phyloP scores from a whole-genome alignment of 768 basidiomycete genomes.

The Termitomyces sp. region DNA sequence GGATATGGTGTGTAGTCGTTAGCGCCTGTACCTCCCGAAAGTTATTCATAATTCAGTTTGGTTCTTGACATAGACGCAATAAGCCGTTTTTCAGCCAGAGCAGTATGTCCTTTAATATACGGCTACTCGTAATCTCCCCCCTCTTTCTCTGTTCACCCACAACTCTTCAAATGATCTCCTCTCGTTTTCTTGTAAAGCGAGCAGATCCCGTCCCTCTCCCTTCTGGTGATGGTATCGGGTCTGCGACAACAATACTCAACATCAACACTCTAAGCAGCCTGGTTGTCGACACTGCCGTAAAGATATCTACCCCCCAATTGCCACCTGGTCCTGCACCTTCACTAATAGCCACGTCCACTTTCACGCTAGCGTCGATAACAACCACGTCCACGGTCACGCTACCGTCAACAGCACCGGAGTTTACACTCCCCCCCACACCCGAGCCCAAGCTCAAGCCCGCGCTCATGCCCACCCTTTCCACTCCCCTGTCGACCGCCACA shows the following conservation, averaged over 20 bases:
- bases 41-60: neutral
- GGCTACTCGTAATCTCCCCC: slow-evolving; percentile 9
- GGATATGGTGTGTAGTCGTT: slow-evolving; percentile 9
- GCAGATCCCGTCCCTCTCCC: slow-evolving; percentile 8
- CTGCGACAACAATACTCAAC: slow-evolving; percentile 6
- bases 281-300: slow-evolving; percentile 12
- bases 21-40: slow-evolving; percentile 11
- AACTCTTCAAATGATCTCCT: slow-evolving; percentile 7
- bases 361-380: too few species aligned
- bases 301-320: neutral
- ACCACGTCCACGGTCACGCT: too few species aligned
- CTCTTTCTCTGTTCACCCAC: neutral
- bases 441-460: too few species aligned
- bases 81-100: slow-evolving; percentile 4
- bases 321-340: slow-evolving; percentile 1
- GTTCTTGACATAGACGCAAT: neutral
- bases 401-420: too few species aligned
- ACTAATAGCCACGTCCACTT: too few species aligned
- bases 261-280: slow-evolving; percentile 6
- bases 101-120: slow-evolving; percentile 14
- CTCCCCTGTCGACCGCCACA: slow-evolving; percentile 15
- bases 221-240: slow-evolving; percentile 11
- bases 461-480: slow-evolving; percentile 12
- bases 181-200: slow-evolving; percentile 7
- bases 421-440: neutral